Evolutionary conservation across 305 asterid genomes (phyloP).

Genomic region (Fraxinus dipetala): DNA sequence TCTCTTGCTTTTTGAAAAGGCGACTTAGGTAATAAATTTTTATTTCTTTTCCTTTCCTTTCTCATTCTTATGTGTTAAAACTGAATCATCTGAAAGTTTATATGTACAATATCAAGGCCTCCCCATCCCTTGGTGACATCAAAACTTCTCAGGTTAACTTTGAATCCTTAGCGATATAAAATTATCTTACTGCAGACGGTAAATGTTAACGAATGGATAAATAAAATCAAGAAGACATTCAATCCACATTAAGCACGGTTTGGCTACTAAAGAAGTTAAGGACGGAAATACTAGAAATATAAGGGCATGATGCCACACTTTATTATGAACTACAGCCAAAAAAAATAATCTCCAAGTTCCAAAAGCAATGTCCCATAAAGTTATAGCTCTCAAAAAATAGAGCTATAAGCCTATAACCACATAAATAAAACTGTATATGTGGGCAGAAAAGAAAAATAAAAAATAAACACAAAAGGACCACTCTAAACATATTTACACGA

Average conservation of each 20-base stretch:
- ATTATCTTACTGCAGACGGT: background rate
- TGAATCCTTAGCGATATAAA: background rate
- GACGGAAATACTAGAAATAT: background rate
- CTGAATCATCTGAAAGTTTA: background rate
- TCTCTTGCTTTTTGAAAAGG: background rate
- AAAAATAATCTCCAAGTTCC: background rate
- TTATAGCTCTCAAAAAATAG: background rate
- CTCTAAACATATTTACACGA: background rate
- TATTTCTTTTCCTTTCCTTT: background rate
- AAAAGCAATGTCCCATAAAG: background rate
- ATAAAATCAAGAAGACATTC: background rate
- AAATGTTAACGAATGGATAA: background rate
- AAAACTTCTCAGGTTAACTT: background rate
- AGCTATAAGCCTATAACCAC: background rate
- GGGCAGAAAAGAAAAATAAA: background rate
- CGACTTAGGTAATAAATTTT: background rate
- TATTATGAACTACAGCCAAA: background rate
- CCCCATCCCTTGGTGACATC: background rate
- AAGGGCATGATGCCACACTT: background rate
- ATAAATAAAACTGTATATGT: background rate
- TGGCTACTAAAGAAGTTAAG: background rate
- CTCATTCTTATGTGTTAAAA: background rate
- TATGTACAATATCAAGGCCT: background rate
- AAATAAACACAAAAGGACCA: background rate
- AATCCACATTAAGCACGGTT: background rate